These are phyloP conservation scores for Vigna unguiculata DNA, from an alignment of 306 rosid genomes.

Conservation along the genomic window DNA sequence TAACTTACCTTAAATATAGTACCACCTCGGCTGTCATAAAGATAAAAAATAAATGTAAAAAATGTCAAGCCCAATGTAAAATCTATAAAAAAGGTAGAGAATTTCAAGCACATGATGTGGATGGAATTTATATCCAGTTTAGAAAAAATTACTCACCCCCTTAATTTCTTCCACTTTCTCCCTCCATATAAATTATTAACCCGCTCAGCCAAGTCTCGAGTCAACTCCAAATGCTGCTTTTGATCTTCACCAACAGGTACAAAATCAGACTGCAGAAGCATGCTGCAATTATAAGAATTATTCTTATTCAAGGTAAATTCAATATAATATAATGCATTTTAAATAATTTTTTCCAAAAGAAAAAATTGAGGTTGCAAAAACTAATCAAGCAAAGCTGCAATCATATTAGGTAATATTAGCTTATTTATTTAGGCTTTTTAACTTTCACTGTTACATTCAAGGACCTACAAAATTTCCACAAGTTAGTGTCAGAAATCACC, in stretches of 20 bases:
- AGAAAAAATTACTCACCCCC: slow-evolving; percentile 73
- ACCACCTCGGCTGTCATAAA: slow-evolving; percentile 85
- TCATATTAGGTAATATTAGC: slow-evolving; percentile 34
- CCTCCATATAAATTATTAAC: slow-evolving; percentile 92
- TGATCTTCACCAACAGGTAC: slow-evolving; percentile 99
- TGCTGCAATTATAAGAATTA: slow-evolving; percentile 55
- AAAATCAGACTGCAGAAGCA: slow-evolving; percentile 82
- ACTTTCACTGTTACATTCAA: slow-evolving; percentile 36
- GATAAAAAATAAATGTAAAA: slow-evolving; percentile 38
- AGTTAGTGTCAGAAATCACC: slow-evolving; percentile 58
- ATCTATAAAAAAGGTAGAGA: slow-evolving; percentile 26
- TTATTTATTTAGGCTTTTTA: slow-evolving; percentile 2
- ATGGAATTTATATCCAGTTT: slow-evolving; percentile 26
- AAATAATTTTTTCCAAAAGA: slow-evolving; percentile 28
- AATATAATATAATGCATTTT: slow-evolving; percentile 36
- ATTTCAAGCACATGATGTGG: slow-evolving; percentile 21
- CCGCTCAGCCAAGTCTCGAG: slow-evolving; percentile 92
- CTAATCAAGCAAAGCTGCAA: slow-evolving; percentile 23
- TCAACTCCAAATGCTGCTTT: slow-evolving; percentile 96
- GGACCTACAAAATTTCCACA: slow-evolving; percentile 25
- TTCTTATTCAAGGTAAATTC: slow-evolving; percentile 39
- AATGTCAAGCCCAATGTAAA: slow-evolving; percentile 42
- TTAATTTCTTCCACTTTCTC: slow-evolving; percentile 95
- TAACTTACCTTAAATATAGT: slow-evolving; percentile 78
- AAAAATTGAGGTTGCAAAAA: slow-evolving; percentile 14